Evolutionary conservation across 169 alveolate species (phyloP), one percentile per base, ranked within the genome.

Genomic region (Cryptosporidium sp.): DNA sequence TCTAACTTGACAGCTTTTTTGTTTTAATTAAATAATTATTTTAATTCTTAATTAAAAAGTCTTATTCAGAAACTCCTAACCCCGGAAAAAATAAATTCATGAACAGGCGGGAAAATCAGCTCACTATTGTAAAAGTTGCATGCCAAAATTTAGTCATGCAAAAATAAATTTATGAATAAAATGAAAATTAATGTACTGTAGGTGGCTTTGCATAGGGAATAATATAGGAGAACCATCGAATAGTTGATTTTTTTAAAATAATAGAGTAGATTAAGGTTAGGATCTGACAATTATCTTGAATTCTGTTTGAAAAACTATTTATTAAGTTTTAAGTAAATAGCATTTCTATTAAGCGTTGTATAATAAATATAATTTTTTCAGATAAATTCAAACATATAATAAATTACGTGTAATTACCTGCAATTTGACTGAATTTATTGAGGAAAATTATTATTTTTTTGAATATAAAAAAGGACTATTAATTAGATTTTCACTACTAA

Each of bases 41-140:
- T 56, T 56, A 56, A 56, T 56, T 23, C 23, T 21, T 56, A 42
- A 42, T 56, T 21, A 3, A n/a, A 56, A 21, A 56, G 2, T 16
- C 67, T 21, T 9, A 8, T 56, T 9, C 67, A 21, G 67, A 56
- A 56, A 56, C 67, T 56, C 67, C 3, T 7, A n/a, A 56, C 67
- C 67, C 67, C 67, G 67, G 67, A 56, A 56, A 37, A 53, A 56
- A 56, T 56, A 56, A 56, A 48, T 48, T 56, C n/a, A 7, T 10
- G 0, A 23, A 8, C 6, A 8, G 67, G 67, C 67, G 67, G 67
- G 67, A n/a, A 56, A n/a, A 1, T 2, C 61, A 12, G 1, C 1
- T 23, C 12, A 16, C 14, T 26, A 14, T 56, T n/a, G 14, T 5
- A 26, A 56, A 56, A 56, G 14, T 56, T 56, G 35, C 67, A 56